Conservation (phyloP, 179 eudicot species). For the Monotropa hypopitys region DNA sequence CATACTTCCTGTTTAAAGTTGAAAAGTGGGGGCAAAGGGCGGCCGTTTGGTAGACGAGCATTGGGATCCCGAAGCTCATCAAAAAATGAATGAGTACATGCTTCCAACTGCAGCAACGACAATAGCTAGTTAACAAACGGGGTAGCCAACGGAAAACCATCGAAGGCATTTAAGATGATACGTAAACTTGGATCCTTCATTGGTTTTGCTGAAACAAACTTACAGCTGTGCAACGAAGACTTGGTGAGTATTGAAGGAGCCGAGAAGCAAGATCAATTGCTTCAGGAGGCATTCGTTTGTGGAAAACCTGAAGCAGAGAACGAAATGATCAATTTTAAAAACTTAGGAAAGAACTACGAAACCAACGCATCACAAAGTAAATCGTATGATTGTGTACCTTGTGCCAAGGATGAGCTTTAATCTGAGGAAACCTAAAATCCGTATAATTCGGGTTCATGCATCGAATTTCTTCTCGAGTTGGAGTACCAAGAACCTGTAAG, state of each 20-base stretch:
- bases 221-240: conserved; percentile 77
- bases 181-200: background rate
- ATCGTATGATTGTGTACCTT: conserved; percentile 36
- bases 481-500: conserved; percentile 81
- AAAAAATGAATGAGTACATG: conserved; percentile 39
- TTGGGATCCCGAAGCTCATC: conserved; percentile 46
- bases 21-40: conserved; percentile 41
- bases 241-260: conserved; percentile 82
- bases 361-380: background rate
- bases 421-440: conserved; percentile 85
- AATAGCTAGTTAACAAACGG: background rate
- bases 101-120: conserved; percentile 29
- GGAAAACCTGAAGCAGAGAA: conserved; percentile 51
- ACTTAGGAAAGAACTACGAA: background rate
- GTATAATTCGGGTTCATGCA: conserved; percentile 96
- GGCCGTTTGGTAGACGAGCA: conserved; percentile 43
- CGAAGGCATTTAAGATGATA: no score
- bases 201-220: conserved; percentile 18
- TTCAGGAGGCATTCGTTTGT: conserved; percentile 89
- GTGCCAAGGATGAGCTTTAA: conserved; percentile 98
- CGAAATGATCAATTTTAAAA: conserved; percentile 1
- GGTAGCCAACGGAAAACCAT: background rate
- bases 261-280: conserved; percentile 92
- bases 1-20: conserved; percentile 56
- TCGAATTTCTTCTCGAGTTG: conserved; percentile 88